Evolutionary conservation across 1,284 basidiomycete species (phyloP), one percentile per base, ranked within the genome.

Genomic region (Rhodotorula sp.): DNA sequence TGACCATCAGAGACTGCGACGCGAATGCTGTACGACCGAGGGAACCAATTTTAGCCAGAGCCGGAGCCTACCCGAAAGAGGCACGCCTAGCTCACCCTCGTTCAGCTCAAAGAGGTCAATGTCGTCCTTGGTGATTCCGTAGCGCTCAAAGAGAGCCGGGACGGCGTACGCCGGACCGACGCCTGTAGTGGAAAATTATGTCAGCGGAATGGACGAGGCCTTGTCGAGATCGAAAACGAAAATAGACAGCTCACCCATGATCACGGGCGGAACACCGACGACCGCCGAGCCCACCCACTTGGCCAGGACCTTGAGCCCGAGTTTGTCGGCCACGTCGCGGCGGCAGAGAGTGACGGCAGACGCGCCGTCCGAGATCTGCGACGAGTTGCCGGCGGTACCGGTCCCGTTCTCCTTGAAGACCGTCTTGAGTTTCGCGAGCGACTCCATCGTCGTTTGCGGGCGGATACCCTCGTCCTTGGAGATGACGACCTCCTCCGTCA

Each of bases 341-440:
- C 81, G 78, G 29, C 80, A 79, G 26, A 83, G 79, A 26, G 82
- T 78, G 49, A 83, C 78, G 29, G 82, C 82, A 39, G 81, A 80
- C 58, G 82, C 82, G 64, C 82, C 82, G 72, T 83, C 82, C 59
- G 79, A 81, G 70, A 83, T 81, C 76, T 83, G 82, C 64, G 81
- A 82, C 48, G 81, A 81, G 78, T 83, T 83, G 67, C 78, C 82
- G 51, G 82, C 82, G 67, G 81, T 81, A 12, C 80, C 81, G n/a
- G 82, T 83, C 68, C 78, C 80, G 58, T 80, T 80, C 72, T 82
- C 80, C 72, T 79, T 79, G 68, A 83, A 83, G 47, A 80, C 81
- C 14, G 82, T 80, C 80, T 83, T 83, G 67, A 83, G 79, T 79
- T 83, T 83, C 64, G 73, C 74, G 52, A 83, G 80, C 34, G 71